Percentiles rank a stretch among this genome's conserved stretches.
Conservation (phyloP, 805 yeast species). For the Wickerhamiella brachini region DNA sequence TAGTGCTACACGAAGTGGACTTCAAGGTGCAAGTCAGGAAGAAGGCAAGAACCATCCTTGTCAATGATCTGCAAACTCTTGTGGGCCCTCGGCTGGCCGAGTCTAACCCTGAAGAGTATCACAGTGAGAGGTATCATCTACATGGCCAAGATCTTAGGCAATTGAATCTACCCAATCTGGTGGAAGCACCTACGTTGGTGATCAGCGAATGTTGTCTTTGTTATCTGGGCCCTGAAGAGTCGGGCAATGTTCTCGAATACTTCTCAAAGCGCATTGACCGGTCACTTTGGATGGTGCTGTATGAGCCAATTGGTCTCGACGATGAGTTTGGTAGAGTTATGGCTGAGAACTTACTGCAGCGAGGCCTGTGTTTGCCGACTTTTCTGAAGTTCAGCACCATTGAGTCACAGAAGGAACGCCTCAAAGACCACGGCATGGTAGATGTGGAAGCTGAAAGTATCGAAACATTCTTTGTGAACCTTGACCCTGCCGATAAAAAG, state of each 20-base stretch:
- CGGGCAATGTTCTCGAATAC: conserved; percentile 32
- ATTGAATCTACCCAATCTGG: conserved; percentile 19
- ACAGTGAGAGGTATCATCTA: conserved; percentile 33
- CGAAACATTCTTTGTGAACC: conserved; percentile 24
- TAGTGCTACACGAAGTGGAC: conserved; percentile 49
- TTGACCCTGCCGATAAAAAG: conserved; percentile 26
- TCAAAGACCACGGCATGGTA: conserved; percentile 21
- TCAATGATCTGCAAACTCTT: conserved; percentile 22
- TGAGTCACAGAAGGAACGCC: conserved; percentile 28
- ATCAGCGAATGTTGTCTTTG: conserved; percentile 69
- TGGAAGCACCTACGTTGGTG: conserved; percentile 40
- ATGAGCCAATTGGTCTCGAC: conserved; percentile 55
- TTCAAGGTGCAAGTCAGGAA: conserved; percentile 39
- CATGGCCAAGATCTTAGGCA: conserved; percentile 42
- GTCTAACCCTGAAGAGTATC: conserved; percentile 9
- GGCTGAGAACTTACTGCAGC: conserved; percentile 41
- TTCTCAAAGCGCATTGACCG: conserved; percentile 26
- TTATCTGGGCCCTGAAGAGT: conserved; percentile 41
- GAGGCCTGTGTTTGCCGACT: conserved; percentile 53
- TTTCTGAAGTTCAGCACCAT: conserved; percentile 39
- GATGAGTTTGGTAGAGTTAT: conserved; percentile 58
- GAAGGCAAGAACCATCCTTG: conserved; percentile 37
- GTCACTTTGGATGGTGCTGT: conserved; percentile 31
- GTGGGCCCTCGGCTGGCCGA: conserved; percentile 11
- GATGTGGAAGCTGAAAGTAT: conserved; percentile 31